These are phyloP conservation scores for Papiliotrema fonsecae DNA, from an alignment of 1,284 basidiomycete genomes.

Conservation along the genomic window DNA sequence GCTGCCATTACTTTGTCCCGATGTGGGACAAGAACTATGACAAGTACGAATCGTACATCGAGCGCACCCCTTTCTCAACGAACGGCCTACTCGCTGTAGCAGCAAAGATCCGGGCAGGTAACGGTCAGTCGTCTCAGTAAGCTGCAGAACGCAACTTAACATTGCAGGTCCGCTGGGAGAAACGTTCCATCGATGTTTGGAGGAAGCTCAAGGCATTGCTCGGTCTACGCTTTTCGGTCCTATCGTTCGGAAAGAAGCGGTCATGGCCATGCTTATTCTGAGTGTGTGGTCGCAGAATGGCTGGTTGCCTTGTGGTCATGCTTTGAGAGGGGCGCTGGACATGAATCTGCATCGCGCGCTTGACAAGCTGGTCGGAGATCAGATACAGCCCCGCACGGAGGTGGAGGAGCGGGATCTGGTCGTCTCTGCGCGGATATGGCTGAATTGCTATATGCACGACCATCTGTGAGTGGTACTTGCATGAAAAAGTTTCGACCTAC, in stretches of 20 bases:
- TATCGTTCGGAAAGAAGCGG: conserved; percentile 86
- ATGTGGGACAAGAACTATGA: conserved; percentile 86
- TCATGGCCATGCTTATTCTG: conserved; percentile 86
- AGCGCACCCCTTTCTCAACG: conserved; percentile 80
- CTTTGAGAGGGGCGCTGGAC: conserved; percentile 90
- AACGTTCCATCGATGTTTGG: conserved; percentile 82
- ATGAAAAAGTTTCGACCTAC: neutral
- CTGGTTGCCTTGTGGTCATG: conserved; percentile 80
- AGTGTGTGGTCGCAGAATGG: conserved; percentile 91
- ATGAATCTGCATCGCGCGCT: conserved; percentile 83
- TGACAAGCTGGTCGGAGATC: conserved; percentile 73
- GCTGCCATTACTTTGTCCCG: conserved; percentile 90
- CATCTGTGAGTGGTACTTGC: conserved; percentile 30
- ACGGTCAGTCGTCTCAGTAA: conserved; percentile 49
- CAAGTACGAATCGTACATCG: conserved; percentile 81
- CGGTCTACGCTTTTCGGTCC: conserved; percentile 87
- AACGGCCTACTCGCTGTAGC: conserved; percentile 74
- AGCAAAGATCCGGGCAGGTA: conserved; percentile 83
- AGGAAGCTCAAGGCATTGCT: conserved; percentile 90
- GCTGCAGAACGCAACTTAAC: neutral
- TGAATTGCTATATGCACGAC: conserved; percentile 66
- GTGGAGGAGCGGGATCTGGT: conserved; percentile 84
- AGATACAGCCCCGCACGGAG: conserved; percentile 57
- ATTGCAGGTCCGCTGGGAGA: conserved; percentile 57
- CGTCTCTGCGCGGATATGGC: conserved; percentile 85